These are phyloP conservation scores for Sporothrix euskadiensis DNA, from an alignment of 2,329 filamentous ascomycete species.

Conservation along the genomic window DNA sequence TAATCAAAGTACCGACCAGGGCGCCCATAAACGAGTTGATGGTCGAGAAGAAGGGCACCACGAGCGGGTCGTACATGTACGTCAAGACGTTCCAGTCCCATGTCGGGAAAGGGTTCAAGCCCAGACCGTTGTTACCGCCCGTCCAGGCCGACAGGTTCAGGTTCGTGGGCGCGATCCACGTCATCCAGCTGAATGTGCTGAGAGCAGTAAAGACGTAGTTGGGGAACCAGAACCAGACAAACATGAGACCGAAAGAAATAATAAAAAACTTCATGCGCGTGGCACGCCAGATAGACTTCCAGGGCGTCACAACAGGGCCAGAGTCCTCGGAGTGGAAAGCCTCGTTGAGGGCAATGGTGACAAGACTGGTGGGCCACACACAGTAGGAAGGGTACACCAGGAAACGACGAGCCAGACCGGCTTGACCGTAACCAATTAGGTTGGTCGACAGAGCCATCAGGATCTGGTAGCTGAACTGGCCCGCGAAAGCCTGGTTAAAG, in stretches of 20 bases:
- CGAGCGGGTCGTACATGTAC: slow-evolving; percentile 25
- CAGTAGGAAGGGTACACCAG: slow-evolving; percentile 54
- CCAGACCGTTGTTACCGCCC: slow-evolving; percentile 41
- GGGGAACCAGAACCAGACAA: slow-evolving; percentile 55
- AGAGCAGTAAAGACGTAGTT: slow-evolving; percentile 51
- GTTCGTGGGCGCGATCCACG: slow-evolving; percentile 53
- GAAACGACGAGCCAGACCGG: slow-evolving; percentile 52
- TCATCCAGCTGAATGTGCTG: slow-evolving; percentile 53
- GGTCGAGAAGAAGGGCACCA: slow-evolving; percentile 56
- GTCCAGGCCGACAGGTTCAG: slow-evolving; percentile 38
- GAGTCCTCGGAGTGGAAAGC: slow-evolving; percentile 50
- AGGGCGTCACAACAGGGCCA: slow-evolving; percentile 40
- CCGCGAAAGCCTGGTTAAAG: slow-evolving; percentile 42
- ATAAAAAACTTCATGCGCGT: slow-evolving; percentile 51
- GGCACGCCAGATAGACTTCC: slow-evolving; percentile 37
- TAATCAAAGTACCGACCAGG: slow-evolving; percentile 55
- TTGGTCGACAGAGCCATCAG: slow-evolving; percentile 53
- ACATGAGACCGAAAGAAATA: slow-evolving; percentile 48
- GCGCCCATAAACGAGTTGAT: slow-evolving; percentile 63
- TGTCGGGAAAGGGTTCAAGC: slow-evolving; percentile 43
- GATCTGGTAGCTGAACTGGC: slow-evolving; percentile 52
- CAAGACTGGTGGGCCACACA: slow-evolving; percentile 53
- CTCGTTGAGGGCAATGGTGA: slow-evolving; percentile 50
- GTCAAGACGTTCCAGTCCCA: slow-evolving; percentile 45
- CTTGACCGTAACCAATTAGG: slow-evolving; percentile 58